Conservation (phyloP, 2,329 filamentous ascomycete genomes). For the Fusarium clavum region DNA sequence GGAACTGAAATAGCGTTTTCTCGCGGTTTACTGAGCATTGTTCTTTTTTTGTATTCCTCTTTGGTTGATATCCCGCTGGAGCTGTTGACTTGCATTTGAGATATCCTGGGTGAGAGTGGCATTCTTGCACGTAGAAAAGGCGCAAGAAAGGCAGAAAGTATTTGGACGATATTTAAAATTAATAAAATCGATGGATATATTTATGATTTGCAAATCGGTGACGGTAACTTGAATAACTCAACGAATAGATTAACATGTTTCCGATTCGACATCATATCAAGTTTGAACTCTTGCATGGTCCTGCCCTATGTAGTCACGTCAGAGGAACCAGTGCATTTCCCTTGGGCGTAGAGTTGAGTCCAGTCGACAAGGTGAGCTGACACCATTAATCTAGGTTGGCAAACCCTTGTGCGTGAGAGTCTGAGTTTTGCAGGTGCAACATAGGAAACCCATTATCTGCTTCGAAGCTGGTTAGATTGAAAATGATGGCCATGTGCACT, state of each 20-base stretch:
- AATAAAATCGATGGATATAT: constrained; percentile 9
- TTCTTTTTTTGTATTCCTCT: neutral
- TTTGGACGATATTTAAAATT: neutral
- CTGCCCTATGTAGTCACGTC: neutral
- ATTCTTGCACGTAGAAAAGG: neutral
- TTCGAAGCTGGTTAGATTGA: neutral
- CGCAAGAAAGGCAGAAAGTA: neutral
- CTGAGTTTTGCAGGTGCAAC: neutral
- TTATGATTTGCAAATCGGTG: neutral
- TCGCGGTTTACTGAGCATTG: neutral
- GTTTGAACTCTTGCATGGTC: neutral
- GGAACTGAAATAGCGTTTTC: neutral
- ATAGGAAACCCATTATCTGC: constrained; percentile 3
- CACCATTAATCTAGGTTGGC: constrained; percentile 16
- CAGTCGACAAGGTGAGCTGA: constrained; percentile 11
- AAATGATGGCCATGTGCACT: constrained; percentile 47
- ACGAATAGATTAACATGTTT: neutral
- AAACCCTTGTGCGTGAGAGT: constrained; percentile 35
- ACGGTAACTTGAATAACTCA: neutral
- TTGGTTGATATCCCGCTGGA: neutral
- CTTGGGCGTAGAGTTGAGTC: neutral
- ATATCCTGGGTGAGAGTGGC: constrained; percentile 8
- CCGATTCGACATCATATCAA: neutral
- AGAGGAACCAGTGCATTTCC: neutral
- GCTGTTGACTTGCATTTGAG: constrained; percentile 3